A percentile compares a stretch with the other conserved stretches of the same genome.
Evolutionary conservation across 2,329 filamentous ascomycete genomes (phyloP).

Genomic region (Nemania diffusa): DNA sequence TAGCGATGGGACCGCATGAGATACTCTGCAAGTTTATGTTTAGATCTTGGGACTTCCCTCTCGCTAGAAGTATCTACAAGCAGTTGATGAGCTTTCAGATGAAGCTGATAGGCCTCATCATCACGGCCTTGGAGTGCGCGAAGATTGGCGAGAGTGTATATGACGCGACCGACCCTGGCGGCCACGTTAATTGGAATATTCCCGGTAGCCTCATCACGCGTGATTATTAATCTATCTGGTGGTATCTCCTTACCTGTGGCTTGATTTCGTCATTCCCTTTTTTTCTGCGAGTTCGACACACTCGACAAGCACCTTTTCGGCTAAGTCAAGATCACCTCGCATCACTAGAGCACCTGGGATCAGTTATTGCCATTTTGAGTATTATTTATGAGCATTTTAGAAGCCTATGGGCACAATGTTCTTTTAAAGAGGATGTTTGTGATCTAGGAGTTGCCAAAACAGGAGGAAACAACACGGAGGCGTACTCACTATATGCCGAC

Average conservation of each 20-base stretch:
- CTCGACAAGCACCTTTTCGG: background rate
- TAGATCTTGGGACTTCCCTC: background rate
- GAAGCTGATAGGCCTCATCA: background rate
- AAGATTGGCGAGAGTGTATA: conserved; percentile 8
- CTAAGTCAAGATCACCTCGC: background rate
- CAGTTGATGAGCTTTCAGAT: background rate
- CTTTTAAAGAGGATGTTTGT: too few relatives aligned
- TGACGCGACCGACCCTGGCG: background rate
- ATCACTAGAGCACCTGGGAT: too few relatives aligned
- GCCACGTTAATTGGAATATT: too few relatives aligned
- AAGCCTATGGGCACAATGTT: too few relatives aligned
- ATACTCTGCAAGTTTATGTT: conserved; percentile 1
- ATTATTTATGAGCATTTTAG: too few relatives aligned
- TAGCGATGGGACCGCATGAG: background rate
- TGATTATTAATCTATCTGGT: too few relatives aligned
- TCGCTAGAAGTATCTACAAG: background rate
- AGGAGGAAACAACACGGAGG: too few relatives aligned
- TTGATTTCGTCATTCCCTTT: background rate
- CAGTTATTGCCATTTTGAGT: too few relatives aligned
- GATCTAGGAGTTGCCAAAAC: too few relatives aligned
- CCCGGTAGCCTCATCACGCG: too few relatives aligned
- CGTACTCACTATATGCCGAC: background rate
- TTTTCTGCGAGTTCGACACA: background rate
- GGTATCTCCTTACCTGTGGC: conserved; percentile 4
- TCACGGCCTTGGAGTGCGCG: background rate